Evolutionary conservation across 345 rosid species (phyloP).

Genomic region (Salix suchowensis): DNA sequence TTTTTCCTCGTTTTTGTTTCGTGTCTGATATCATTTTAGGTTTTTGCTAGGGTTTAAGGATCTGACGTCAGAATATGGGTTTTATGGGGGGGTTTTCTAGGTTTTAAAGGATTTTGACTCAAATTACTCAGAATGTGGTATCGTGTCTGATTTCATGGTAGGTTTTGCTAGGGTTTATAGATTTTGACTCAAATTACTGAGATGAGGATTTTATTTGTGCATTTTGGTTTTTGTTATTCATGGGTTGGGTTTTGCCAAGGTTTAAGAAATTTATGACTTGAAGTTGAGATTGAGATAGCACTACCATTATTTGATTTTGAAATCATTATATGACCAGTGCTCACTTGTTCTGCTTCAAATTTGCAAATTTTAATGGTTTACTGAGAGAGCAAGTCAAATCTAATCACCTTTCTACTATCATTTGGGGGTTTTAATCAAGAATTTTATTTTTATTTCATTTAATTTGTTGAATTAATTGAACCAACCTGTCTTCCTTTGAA

Average conservation of each 20-base stretch:
- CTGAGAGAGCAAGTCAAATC: neutral
- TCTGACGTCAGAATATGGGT: neutral
- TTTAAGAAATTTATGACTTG: neutral
- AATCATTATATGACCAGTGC: neutral
- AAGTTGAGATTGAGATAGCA: neutral
- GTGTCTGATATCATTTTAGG: neutral
- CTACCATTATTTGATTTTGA: neutral
- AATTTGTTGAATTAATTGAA: neutral
- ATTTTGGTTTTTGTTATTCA: neutral
- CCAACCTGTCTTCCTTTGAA: neutral
- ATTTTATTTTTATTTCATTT: neutral
- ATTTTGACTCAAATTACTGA: neutral
- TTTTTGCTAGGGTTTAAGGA: neutral
- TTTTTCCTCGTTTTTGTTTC: too few species aligned
- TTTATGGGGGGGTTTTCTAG: neutral
- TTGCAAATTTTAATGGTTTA: neutral
- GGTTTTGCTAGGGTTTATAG: neutral
- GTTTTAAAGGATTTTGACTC: neutral
- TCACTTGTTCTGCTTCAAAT: neutral
- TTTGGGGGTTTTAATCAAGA: neutral
- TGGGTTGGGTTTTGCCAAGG: constrained; percentile 12
- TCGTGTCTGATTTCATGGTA: neutral
- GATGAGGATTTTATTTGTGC: neutral
- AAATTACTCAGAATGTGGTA: neutral
- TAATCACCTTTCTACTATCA: neutral